Base-by-base conservation (phyloP, 2,329 filamentous ascomycete genomes). In the Hymenoscyphus fructigenus region DNA sequence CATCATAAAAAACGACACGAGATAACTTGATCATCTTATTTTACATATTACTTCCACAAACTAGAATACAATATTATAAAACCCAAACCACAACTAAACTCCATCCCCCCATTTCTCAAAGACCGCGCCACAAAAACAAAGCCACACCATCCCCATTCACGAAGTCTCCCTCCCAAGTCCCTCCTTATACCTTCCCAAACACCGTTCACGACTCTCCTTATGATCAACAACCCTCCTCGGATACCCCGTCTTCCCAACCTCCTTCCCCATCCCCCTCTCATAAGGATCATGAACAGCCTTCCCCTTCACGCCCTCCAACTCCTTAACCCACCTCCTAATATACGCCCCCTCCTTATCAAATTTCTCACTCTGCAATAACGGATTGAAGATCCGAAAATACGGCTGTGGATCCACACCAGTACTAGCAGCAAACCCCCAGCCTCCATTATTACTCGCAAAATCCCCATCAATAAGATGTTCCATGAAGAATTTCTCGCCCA, bases 321-420 rank as follows among this genome's bases (percentile, higher is more conserved):
- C 93, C 0, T 88, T 88, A 9, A 97, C 82, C 92, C 92, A 97
- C 65, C 86, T 86, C 44, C 90, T 83, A 63, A 97, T 96, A 75
- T 94, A 97, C 17, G 87, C 85, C 0, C 92, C 93, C 0, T 89
- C 81, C 0, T 84, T 80, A 74, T 97, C 93, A 71, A 96, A 96
- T 77, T 90, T 93, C 81, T 95, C 91, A 70, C 90, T 92, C 79
- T 97, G 93, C 20, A 91, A 78, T 56, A 92, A 75, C 0, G 93
- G 93, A 72, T 96, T 97, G 78, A 97, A 97, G 60, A 97, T 91
- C 6, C 92, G 84, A 68, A 97, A 97, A 75, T 96, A 97, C 0
- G 93, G 92, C 77, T 96, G 91, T 1, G 92, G 91, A 76, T 96
- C 92, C 6, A 93, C 91, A 1, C 91, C 90, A 0, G 88, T 88